Evolutionary conservation across 2,329 filamentous ascomycete genomes (phyloP).

Genomic region (Nemania diffusa): DNA sequence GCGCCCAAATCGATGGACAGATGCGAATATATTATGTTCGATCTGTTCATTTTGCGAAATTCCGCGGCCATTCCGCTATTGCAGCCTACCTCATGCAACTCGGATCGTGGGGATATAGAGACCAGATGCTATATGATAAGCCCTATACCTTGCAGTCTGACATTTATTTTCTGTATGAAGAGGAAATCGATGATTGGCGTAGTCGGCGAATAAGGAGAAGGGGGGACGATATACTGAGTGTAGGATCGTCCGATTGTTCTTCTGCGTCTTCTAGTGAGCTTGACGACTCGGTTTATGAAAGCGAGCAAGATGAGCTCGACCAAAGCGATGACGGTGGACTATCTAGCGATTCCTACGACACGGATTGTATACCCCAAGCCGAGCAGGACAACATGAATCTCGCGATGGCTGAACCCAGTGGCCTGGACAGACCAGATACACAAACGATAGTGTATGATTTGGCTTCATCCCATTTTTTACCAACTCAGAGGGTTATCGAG

Average conservation of each 20-base stretch:
- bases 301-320: neutral
- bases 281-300: neutral
- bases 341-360: neutral
- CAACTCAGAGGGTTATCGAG: neutral
- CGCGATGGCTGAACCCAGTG: neutral
- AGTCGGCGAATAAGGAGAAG: neutral
- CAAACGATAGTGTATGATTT: neutral
- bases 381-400: neutral
- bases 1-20: neutral
- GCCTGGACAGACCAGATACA: too few relatives aligned
- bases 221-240: neutral
- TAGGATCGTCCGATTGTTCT: neutral
- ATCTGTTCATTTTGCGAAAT: slow-evolving; percentile 7
- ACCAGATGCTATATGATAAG: slow-evolving; percentile 2
- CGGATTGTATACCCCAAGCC: neutral
- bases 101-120: slow-evolving; percentile 16
- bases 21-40: slow-evolving; percentile 30
- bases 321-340: neutral
- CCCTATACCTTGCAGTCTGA: neutral
- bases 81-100: neutral
- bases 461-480: neutral
- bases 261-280: neutral
- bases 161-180: neutral
- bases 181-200: neutral
- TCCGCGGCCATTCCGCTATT: neutral